phyloP scores from a whole-genome alignment of 2,329 filamentous ascomycete species.

The Diplodia corticola region DNA sequence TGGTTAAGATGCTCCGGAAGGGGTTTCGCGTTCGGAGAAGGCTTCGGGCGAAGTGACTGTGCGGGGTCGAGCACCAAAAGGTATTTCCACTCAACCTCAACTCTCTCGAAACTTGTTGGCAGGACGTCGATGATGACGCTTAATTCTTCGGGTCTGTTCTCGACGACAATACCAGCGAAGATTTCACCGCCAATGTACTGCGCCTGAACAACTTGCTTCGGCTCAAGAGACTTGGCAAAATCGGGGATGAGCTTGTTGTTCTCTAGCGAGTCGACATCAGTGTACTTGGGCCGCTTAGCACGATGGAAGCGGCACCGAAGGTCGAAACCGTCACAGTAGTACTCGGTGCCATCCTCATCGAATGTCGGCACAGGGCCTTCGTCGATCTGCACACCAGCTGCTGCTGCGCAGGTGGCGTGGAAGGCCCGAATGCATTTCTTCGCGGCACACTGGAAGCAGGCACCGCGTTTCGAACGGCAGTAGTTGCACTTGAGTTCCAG shows the following conservation, averaged over 20 bases:
- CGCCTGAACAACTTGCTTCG: conserved; percentile 79
- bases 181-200: conserved; percentile 84
- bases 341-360: conserved; percentile 86
- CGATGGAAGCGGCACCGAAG: conserved; percentile 95
- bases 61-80: conserved; percentile 70
- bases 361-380: conserved; percentile 82
- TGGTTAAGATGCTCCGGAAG: conserved; percentile 60
- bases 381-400: conserved; percentile 90
- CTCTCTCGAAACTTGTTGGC: conserved; percentile 68
- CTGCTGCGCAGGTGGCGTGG: conserved; percentile 90
- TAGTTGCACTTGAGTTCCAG: conserved; percentile 92
- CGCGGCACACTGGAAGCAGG: conserved; percentile 93
- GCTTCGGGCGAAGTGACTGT: conserved; percentile 72
- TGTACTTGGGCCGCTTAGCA: conserved; percentile 77
- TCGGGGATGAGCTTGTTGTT: conserved; percentile 66
- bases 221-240: conserved; percentile 66
- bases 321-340: conserved; percentile 87
- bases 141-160: conserved; percentile 76
- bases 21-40: conserved; percentile 70
- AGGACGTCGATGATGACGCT: conserved; percentile 78
- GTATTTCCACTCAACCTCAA: conserved; percentile 86
- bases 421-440: conserved; percentile 93
- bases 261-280: conserved; percentile 69
- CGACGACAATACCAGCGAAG: conserved; percentile 83
- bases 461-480: conserved; percentile 91